Evolutionary conservation across 2,329 filamentous ascomycete genomes (phyloP).

Genomic region (Curvularia verruculosa): DNA sequence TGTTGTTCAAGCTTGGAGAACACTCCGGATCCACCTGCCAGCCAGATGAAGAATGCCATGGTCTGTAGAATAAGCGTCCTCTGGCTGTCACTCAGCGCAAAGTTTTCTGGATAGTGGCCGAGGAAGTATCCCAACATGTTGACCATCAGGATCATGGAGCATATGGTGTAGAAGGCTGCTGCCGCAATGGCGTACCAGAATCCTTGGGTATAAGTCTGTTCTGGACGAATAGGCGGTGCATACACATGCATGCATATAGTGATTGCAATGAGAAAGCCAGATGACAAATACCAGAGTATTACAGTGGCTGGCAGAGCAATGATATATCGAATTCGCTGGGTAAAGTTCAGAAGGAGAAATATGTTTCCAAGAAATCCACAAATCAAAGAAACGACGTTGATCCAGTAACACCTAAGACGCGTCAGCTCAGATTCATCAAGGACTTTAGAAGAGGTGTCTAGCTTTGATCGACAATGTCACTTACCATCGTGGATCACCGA

Average conservation of each 20-base stretch:
- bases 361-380: constrained; percentile 80
- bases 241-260: constrained; percentile 71
- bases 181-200: constrained; percentile 87
- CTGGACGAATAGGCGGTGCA: constrained; percentile 54
- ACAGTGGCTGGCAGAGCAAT: constrained; percentile 86
- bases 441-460: not conserved
- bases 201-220: constrained; percentile 74
- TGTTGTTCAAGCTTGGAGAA: constrained; percentile 70
- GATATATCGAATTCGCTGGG: constrained; percentile 76
- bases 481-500: constrained; percentile 74
- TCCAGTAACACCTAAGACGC: constrained; percentile 65
- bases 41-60: constrained; percentile 81
- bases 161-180: constrained; percentile 78
- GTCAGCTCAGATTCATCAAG: not conserved
- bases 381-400: constrained; percentile 79
- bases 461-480: constrained; percentile 9
- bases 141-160: constrained; percentile 75
- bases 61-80: constrained; percentile 90
- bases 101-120: constrained; percentile 78
- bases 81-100: constrained; percentile 78
- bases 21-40: constrained; percentile 76
- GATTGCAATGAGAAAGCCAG: constrained; percentile 67
- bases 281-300: constrained; percentile 72
- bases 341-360: constrained; percentile 87
- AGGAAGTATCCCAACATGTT: constrained; percentile 80